These are phyloP conservation scores for Cardamine chenopodiifolia DNA, from an alignment of 345 rosid genomes.

Conservation along the genomic window DNA sequence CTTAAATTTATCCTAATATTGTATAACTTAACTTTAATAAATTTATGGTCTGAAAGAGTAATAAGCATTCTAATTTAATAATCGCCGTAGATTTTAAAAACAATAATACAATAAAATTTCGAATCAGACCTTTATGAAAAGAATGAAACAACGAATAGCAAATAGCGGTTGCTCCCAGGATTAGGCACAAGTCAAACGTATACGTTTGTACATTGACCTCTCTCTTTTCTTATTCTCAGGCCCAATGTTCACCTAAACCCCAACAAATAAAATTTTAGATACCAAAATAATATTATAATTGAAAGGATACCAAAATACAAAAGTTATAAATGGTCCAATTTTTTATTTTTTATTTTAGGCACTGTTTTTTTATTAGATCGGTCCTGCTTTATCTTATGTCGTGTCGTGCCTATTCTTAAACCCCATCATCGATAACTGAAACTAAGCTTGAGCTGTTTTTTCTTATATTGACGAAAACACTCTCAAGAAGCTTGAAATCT, in stretches of 20 bases:
- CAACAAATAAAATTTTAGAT: too few species aligned
- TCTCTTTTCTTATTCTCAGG: slow-evolving; percentile 26
- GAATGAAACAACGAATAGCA: slow-evolving; percentile 28
- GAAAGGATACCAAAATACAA: too few species aligned
- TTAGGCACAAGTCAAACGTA: slow-evolving; percentile 43
- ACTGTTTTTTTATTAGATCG: too few species aligned
- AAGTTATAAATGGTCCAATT: too few species aligned
- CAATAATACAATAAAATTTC: not conserved
- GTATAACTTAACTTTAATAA: too few species aligned
- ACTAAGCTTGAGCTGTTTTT: slow-evolving; percentile 41
- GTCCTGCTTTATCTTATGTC: too few species aligned
- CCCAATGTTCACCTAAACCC: too few species aligned
- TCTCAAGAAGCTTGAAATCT: too few species aligned
- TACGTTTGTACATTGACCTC: slow-evolving; percentile 40
- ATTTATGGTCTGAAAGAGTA: too few species aligned
- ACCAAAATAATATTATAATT: too few species aligned
- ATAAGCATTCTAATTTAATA: not conserved
- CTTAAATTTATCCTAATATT: not conserved
- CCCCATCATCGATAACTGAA: slow-evolving; percentile 35
- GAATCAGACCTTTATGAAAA: slow-evolving; percentile 24
- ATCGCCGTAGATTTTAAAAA: not conserved
- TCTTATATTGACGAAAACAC: slow-evolving; percentile 34
- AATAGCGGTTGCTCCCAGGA: slow-evolving; percentile 11
- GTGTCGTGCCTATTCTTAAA: slow-evolving; percentile 43
- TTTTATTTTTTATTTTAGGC: too few species aligned